A percentile compares a stretch with the other conserved stretches of the same genome.
phyloP scores from a whole-genome alignment of 305 asterid genomes.

The Stenogyne calaminthoides region DNA sequence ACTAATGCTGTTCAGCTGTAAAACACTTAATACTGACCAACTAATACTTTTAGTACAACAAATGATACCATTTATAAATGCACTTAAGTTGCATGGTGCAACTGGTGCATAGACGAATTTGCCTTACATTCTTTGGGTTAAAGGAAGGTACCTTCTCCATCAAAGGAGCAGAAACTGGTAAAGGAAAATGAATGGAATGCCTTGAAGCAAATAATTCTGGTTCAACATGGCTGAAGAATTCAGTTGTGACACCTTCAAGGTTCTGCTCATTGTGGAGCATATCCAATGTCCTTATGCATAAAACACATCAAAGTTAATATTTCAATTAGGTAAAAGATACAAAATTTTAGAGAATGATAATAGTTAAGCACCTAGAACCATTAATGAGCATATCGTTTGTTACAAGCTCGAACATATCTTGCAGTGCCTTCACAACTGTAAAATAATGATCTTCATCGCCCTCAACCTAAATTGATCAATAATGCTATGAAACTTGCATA shows the following conservation, averaged over 20 bases:
- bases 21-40: too few relatives aligned
- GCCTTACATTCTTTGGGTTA: constrained; percentile 6
- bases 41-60: too few relatives aligned
- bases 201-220: constrained; percentile 80
- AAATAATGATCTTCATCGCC: constrained; percentile 65
- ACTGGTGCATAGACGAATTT: too few relatives aligned
- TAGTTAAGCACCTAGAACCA: constrained; percentile 63
- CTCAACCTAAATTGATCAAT: constrained; percentile 54
- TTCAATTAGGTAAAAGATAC: constrained; percentile 24
- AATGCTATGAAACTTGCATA: constrained; percentile 15
- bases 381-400: constrained; percentile 70
- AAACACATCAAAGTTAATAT: constrained; percentile 15
- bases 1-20: too few relatives aligned
- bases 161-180: constrained; percentile 71
- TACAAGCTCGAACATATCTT: constrained; percentile 86
- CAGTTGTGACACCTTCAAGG: constrained; percentile 41
- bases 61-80: too few relatives aligned
- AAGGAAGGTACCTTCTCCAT: constrained; percentile 74
- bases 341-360: constrained; percentile 1
- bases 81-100: too few relatives aligned
- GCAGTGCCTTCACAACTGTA: constrained; percentile 77
- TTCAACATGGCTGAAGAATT: constrained; percentile 49
- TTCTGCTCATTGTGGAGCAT: constrained; percentile 49
- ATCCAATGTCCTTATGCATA: constrained; percentile 68
- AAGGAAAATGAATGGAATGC: constrained; percentile 86